A percentile compares a stretch with the other conserved stretches of the same genome.
phyloP scores from a whole-genome alignment of 2,329 filamentous ascomycete genomes.

The Exophiala xenobiotica region DNA sequence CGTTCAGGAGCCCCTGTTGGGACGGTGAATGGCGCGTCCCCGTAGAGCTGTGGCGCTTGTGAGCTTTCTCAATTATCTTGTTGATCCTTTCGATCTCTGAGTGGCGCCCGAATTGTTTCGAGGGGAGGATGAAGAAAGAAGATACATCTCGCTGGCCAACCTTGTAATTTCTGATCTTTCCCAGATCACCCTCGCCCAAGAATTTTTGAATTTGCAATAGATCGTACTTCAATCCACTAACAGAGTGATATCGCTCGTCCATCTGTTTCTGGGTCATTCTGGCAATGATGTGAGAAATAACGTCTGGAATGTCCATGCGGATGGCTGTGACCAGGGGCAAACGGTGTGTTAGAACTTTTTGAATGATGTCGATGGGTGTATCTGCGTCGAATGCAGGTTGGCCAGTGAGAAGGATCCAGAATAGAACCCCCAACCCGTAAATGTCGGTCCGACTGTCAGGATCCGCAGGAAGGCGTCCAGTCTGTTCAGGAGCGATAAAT shows the following conservation, averaged over 20 bases:
- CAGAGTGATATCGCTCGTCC: constrained; percentile 83
- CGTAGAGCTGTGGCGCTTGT: constrained; percentile 58
- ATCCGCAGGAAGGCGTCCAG: constrained; percentile 86
- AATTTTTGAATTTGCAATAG: constrained; percentile 71
- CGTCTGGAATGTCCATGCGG: constrained; percentile 79
- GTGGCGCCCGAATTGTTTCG: constrained; percentile 75
- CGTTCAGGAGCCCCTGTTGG: constrained; percentile 45
- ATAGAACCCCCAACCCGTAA: constrained; percentile 84
- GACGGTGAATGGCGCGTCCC: constrained; percentile 36
- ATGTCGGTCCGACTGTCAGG: constrained; percentile 91
- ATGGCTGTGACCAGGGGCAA: constrained; percentile 74
- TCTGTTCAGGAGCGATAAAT: constrained; percentile 93
- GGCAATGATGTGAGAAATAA: constrained; percentile 77
- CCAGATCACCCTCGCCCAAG: constrained; percentile 70
- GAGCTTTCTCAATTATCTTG: constrained; percentile 72
- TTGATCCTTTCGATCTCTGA: constrained; percentile 70
- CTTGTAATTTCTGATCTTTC: constrained; percentile 69
- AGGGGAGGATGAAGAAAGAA: constrained; percentile 85
- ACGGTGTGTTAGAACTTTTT: constrained; percentile 77
- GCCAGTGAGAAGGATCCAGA: constrained; percentile 82
- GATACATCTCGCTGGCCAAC: constrained; percentile 84
- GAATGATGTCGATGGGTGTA: constrained; percentile 84
- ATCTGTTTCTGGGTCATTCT: constrained; percentile 91
- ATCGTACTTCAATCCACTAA: constrained; percentile 81
- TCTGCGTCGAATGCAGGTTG: constrained; percentile 76